Evolutionary conservation across 768 basidiomycete species (phyloP).

Genomic region (Cyathus striatus): DNA sequence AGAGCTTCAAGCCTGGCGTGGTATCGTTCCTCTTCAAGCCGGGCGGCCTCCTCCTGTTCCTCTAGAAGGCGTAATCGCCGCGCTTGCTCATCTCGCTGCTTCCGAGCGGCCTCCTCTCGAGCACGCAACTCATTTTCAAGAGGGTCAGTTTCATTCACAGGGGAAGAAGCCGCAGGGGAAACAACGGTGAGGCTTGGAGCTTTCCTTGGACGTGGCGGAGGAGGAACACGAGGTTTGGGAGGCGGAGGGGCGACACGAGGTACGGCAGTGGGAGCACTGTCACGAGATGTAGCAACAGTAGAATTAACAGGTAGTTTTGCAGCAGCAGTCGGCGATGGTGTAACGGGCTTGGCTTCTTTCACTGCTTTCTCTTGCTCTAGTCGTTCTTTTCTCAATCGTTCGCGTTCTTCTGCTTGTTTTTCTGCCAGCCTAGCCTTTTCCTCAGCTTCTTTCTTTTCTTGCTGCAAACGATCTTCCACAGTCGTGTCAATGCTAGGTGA

Average conservation of each 20-base stretch:
- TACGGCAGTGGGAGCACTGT: slow-evolving; percentile 21
- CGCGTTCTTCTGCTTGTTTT: slow-evolving; percentile 75
- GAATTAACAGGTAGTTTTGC: slow-evolving; percentile 13
- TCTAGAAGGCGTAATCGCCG: slow-evolving; percentile 70
- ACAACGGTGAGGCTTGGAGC: slow-evolving; percentile 15
- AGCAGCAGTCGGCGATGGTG: slow-evolving; percentile 21
- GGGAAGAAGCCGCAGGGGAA: slow-evolving; percentile 13
- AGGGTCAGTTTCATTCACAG: slow-evolving; percentile 53
- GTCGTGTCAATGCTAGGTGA: slow-evolving; percentile 57
- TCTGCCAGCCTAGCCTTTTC: slow-evolving; percentile 79
- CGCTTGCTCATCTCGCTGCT: slow-evolving; percentile 68
- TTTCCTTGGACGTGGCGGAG: slow-evolving; percentile 38
- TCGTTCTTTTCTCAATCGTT: slow-evolving; percentile 63
- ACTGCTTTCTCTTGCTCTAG: slow-evolving; percentile 70
- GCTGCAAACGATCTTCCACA: slow-evolving; percentile 79
- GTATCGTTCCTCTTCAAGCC: slow-evolving; percentile 31
- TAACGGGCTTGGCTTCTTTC: slow-evolving; percentile 39
- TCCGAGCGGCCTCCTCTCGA: slow-evolving; percentile 67
- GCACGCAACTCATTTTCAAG: slow-evolving; percentile 70
- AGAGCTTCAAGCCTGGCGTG: slow-evolving; percentile 32
- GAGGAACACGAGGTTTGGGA: slow-evolving; percentile 25
- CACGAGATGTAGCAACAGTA: slow-evolving; percentile 28
- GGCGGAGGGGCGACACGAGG: slow-evolving; percentile 19
- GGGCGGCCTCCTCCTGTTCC: slow-evolving; percentile 33
- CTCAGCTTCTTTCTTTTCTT: slow-evolving; percentile 89